Conservation (phyloP, 2,329 filamentous ascomycete genomes). For the Botrytis galanthina region DNA sequence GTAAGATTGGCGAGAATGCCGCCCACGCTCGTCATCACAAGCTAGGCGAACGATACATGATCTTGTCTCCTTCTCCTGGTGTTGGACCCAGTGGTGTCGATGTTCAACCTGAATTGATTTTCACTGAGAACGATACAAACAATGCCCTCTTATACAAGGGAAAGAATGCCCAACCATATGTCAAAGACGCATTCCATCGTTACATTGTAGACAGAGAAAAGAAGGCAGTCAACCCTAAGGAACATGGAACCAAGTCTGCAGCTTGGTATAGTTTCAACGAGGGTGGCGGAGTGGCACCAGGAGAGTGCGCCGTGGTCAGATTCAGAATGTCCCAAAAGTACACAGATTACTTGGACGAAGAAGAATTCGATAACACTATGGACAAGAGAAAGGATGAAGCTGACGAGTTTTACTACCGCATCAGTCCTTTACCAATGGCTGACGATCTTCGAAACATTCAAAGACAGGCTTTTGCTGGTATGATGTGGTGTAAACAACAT, state of each 20-base stretch:
- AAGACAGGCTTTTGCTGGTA: conserved; percentile 88
- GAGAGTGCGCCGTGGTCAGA: conserved; percentile 92
- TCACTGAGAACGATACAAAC: conserved; percentile 96
- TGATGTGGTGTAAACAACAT: conserved; percentile 98
- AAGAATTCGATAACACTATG: conserved; percentile 85
- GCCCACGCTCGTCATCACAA: conserved; percentile 76
- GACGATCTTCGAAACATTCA: conserved; percentile 95
- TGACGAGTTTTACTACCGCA: conserved; percentile 91
- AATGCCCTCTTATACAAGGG: conserved; percentile 72
- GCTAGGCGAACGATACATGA: conserved; percentile 78
- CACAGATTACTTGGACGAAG: conserved; percentile 83
- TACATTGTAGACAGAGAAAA: conserved; percentile 81
- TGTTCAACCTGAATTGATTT: conserved; percentile 79
- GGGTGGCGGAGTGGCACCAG: conserved; percentile 79
- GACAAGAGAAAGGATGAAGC: conserved; percentile 85
- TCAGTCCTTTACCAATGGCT: conserved; percentile 89
- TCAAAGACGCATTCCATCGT: conserved; percentile 93
- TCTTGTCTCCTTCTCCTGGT: conserved; percentile 86
- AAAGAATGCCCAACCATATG: conserved; percentile 76
- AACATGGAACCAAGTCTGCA: conserved; percentile 80
- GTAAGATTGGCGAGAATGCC: conserved; percentile 61
- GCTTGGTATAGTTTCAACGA: conserved; percentile 94
- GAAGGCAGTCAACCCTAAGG: conserved; percentile 74
- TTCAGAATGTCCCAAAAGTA: conserved; percentile 79
- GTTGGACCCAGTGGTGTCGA: conserved; percentile 76